These are phyloP conservation scores for Vaccinium darrowii DNA, from an alignment of 148 eudicot genomes.

Conservation along the genomic window DNA sequence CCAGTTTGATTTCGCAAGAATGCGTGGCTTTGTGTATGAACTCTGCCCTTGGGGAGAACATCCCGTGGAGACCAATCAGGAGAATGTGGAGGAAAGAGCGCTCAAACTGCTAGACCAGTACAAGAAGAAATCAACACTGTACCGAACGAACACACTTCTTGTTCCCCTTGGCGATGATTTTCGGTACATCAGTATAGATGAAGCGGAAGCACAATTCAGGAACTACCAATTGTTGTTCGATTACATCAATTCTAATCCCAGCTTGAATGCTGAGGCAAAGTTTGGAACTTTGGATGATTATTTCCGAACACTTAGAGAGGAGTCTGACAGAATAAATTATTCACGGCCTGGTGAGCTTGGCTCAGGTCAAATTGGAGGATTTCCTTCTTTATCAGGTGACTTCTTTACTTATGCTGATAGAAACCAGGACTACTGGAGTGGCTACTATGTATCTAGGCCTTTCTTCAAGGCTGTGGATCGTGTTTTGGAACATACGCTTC, in stretches of 20 bases:
- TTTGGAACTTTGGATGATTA: slow-evolving; percentile 97
- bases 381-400: slow-evolving; percentile 54
- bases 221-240: slow-evolving; percentile 89
- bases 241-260: slow-evolving; percentile 82
- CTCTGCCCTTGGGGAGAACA: slow-evolving; percentile 93
- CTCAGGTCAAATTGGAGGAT: slow-evolving; percentile 83
- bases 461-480: slow-evolving; percentile 97
- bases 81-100: slow-evolving; percentile 82
- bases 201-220: slow-evolving; percentile 97
- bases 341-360: slow-evolving; percentile 78
- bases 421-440: slow-evolving; percentile 97
- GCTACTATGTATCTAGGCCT: slow-evolving; percentile 96
- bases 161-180: slow-evolving; percentile 96
- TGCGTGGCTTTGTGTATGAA: slow-evolving; percentile 81
- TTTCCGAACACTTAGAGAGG: slow-evolving; percentile 81
- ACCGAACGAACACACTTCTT: slow-evolving; percentile 93
- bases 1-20: slow-evolving; percentile 96
- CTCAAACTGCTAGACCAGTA: slow-evolving; percentile 85
- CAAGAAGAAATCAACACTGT: slow-evolving; percentile 84
- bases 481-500: slow-evolving; percentile 91
- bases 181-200: slow-evolving; percentile 88
- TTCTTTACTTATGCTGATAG: slow-evolving; percentile 97
- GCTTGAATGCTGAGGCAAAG: slow-evolving; percentile 88
- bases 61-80: slow-evolving; percentile 84
- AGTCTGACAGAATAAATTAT: slow-evolving; percentile 88